Conservation (phyloP, 495 filamentous ascomycete species). For the Aspergillus mulundensis region DNA sequence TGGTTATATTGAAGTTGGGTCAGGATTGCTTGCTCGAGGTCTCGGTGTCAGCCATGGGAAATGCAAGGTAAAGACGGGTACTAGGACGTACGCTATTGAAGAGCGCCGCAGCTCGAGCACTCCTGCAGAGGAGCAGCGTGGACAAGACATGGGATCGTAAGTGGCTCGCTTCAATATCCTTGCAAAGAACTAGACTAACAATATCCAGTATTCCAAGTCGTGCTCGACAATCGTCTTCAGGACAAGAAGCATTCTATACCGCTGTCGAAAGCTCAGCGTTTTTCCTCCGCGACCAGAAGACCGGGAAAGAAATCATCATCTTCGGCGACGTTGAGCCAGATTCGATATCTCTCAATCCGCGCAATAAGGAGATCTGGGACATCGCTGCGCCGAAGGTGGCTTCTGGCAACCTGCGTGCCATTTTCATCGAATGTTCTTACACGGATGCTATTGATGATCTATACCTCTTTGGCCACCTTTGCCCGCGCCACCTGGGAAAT, state of each 20-base stretch:
- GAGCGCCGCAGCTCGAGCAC: neutral
- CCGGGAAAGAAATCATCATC: constrained; percentile 74
- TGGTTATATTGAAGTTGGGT: constrained; percentile 81
- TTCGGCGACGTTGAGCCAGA: constrained; percentile 97
- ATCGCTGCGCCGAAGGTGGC: constrained; percentile 81
- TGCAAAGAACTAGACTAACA: neutral
- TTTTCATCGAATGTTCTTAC: constrained; percentile 96
- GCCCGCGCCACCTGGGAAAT: constrained; percentile 70
- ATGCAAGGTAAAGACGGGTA: constrained; percentile 61
- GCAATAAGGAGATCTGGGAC: constrained; percentile 74
- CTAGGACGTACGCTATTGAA: constrained; percentile 45
- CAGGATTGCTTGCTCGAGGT: constrained; percentile 73
- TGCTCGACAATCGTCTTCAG: constrained; percentile 11
- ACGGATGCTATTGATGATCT: constrained; percentile 70
- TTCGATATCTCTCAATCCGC: constrained; percentile 71
- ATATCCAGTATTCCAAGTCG: constrained; percentile 25
- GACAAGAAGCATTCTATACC: constrained; percentile 25
- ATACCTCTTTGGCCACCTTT: constrained; percentile 81
- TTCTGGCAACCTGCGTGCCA: constrained; percentile 61
- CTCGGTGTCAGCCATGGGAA: constrained; percentile 82
- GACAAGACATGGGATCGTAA: neutral
- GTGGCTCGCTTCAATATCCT: constrained; percentile 1
- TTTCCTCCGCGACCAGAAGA: constrained; percentile 73
- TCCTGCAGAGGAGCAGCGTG: neutral
- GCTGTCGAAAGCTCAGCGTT: constrained; percentile 80